Conservation (phyloP, 2,329 filamentous ascomycete species). For the Pyricularia pennisetigena region DNA sequence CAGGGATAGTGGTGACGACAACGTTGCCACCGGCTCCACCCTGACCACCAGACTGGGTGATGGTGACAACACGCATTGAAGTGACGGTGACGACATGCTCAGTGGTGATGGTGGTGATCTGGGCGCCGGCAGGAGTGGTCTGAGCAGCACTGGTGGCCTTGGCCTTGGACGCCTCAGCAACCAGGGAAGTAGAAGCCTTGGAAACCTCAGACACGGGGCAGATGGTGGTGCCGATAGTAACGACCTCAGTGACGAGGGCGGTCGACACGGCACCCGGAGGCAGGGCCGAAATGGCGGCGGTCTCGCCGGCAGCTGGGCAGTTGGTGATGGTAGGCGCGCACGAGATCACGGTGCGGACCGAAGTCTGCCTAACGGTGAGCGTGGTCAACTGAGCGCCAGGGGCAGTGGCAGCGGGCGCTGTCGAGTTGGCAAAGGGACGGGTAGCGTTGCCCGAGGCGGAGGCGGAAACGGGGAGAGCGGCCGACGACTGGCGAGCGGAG, state of each 20-base stretch:
- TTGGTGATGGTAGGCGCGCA: conserved; percentile 12
- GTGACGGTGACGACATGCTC: conserved; percentile 12
- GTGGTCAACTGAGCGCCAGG: conserved; percentile 2
- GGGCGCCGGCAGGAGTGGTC: conserved; percentile 28
- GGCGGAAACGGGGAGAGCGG: not conserved
- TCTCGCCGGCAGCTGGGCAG: conserved; percentile 14
- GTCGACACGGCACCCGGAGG: conserved; percentile 18
- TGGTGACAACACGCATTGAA: conserved; percentile 13
- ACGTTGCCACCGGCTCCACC: conserved; percentile 10
- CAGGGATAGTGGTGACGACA: conserved; percentile 16
- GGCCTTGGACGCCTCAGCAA: conserved; percentile 6
- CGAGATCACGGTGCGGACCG: conserved; percentile 24
- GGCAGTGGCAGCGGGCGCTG: conserved; percentile 3
- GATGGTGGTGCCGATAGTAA: conserved; percentile 27
- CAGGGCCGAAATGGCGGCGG: conserved; percentile 26
- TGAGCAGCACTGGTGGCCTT: conserved; percentile 6
- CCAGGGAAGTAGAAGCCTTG: conserved; percentile 18
- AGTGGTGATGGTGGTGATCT: conserved; percentile 15
- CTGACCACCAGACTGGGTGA: conserved; percentile 13
- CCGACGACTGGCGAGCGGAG: not conserved
- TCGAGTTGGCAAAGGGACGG: not conserved
- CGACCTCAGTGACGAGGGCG: conserved; percentile 26
- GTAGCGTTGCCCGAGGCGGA: not conserved
- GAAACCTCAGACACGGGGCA: conserved; percentile 27
- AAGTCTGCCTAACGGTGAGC: conserved; percentile 26